Base-by-base conservation (phyloP, 2,329 filamentous ascomycete species). In the Hypoxylon sp. region DNA sequence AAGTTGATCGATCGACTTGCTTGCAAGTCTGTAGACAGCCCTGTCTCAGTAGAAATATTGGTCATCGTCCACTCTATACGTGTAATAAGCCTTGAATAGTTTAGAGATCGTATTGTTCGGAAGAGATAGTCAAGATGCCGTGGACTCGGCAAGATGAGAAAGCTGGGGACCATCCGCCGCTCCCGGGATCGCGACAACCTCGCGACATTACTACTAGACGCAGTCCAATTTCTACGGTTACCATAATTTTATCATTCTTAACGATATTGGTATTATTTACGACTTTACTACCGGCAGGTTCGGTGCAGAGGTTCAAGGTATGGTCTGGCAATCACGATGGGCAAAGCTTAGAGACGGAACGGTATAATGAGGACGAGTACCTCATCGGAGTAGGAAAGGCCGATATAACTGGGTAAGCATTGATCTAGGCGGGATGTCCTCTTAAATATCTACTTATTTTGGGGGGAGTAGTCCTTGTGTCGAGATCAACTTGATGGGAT, bases 401-500 rank as follows among this genome's bases (percentile, higher is more conserved):
- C 5, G 86, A 89, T 71, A 87, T 88, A 72, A 89, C 86, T 0
- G 86, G 76, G 70, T 76, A 65, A 67, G 74, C 45, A 55, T 14
- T 48, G 21, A 53, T 19, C 14, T 10, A 30, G 25, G 2, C 5
- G 4, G 1, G 2, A 48, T 45, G 53, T 21, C 43, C 17, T 43
- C 13, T 11, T 19, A 1, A 2, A 14, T 45, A 56, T 50, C 11
- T 38, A 30, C 9, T 48, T 50, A 19, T 2, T 60, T 19, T 13
- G 11, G 23, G 30, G 49, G 38, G 23, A 23, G 7, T 21, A 76
- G 92, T 1, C 93, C 94, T 0, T 93, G 97, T 11, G 94, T 97
- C 21, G 93, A 98, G 79, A 87, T 98, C 76, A 94, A 93, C 74
- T 87, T 98, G 77, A 96, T 95, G 85, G 94, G 94, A 67, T 98